Evolutionary conservation across 192 early-diverging fungal genomes (phyloP).

Genomic region (Rhizophagus prolifer): DNA sequence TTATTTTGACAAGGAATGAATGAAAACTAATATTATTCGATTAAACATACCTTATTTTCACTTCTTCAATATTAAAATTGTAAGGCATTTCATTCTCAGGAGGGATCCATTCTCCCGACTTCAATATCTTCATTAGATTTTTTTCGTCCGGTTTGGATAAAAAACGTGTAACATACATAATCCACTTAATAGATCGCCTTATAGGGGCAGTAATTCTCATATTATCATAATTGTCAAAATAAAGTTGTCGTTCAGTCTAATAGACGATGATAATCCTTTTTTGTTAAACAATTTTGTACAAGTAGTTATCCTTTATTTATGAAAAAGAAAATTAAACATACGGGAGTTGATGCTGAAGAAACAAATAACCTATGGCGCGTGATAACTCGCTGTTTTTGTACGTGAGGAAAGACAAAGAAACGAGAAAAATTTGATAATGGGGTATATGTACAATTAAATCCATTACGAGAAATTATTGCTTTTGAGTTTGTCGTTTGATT

Average conservation of each 20-base stretch:
- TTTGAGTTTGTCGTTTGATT: background rate
- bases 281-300: background rate
- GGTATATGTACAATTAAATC: background rate
- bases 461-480: background rate
- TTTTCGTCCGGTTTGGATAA: constrained; percentile 36
- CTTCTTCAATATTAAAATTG: constrained; percentile 47
- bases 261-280: background rate
- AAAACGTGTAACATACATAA: constrained; percentile 44
- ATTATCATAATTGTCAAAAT: constrained; percentile 37
- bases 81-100: constrained; percentile 48
- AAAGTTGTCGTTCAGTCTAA: constrained; percentile 33
- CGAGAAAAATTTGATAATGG: background rate
- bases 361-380: no score
- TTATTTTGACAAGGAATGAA: background rate
- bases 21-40: background rate
- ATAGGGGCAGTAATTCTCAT: constrained; percentile 40
- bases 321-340: background rate
- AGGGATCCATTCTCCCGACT: constrained; percentile 38
- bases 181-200: constrained; percentile 36
- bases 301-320: background rate
- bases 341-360: background rate
- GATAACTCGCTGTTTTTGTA: background rate
- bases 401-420: background rate
- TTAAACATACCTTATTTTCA: constrained; percentile 46
- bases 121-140: constrained; percentile 29